Conservation (phyloP, 805 yeast species). For the Metschnikowia proteae region DNA sequence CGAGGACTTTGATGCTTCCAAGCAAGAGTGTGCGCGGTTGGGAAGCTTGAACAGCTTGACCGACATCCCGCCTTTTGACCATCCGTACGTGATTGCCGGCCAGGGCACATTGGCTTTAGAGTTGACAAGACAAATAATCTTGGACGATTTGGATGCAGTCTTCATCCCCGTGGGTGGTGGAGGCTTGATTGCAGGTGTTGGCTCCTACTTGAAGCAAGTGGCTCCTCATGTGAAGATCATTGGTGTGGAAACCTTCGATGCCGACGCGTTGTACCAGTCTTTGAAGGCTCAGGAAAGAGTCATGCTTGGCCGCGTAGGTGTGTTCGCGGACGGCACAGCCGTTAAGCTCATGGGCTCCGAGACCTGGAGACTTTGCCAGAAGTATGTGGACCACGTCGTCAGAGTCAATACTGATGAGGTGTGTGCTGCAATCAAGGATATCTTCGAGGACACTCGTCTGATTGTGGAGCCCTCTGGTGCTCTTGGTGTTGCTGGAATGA, state of each 20-base stretch:
- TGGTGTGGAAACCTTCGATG: conserved; percentile 95
- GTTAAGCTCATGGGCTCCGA: conserved; percentile 88
- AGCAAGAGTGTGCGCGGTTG: conserved; percentile 78
- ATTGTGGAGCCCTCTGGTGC: conserved; percentile 98
- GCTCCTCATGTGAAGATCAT: conserved; percentile 97
- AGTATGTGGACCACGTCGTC: conserved; percentile 85
- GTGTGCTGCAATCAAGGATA: conserved; percentile 93
- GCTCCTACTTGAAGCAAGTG: conserved; percentile 83
- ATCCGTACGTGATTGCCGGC: conserved; percentile 97
- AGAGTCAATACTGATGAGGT: conserved; percentile 88
- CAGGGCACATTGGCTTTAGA: conserved; percentile 98
- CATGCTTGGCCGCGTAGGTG: conserved; percentile 72
- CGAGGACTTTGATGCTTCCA: conserved; percentile 93
- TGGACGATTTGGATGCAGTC: conserved; percentile 75
- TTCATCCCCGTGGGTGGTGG: conserved; percentile 97
- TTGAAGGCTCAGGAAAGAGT: conserved; percentile 53
- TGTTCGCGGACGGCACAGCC: conserved; percentile 98
- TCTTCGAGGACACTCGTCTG: conserved; percentile 92
- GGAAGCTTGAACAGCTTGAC: conserved; percentile 68
- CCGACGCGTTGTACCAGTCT: conserved; percentile 85
- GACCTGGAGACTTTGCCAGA: conserved; percentile 74
- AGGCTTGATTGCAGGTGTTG: conserved; percentile 89
- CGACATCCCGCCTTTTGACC: conserved; percentile 97
- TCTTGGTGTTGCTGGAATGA: conserved; percentile 90
- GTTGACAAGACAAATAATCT: conserved; percentile 78